phyloP scores from a whole-genome alignment of 805 yeast genomes.

The Starmera amethionina region DNA sequence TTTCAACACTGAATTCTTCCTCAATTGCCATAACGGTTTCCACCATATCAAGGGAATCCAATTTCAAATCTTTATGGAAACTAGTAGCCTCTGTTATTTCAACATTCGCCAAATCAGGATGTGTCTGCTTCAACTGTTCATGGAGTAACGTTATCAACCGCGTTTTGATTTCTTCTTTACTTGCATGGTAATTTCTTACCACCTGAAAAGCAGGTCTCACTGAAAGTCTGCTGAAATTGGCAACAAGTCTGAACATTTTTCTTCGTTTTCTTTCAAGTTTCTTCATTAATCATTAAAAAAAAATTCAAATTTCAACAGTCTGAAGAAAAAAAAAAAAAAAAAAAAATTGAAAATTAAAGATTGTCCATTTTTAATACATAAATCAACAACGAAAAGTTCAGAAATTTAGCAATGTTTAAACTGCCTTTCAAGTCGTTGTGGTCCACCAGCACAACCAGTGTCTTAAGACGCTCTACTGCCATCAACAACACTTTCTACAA shows the following conservation, averaged over 20 bases:
- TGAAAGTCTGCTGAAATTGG: no score
- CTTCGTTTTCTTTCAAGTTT: no score
- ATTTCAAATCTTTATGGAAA: constrained; percentile 55
- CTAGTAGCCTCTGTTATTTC: constrained; percentile 32
- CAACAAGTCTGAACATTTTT: no score
- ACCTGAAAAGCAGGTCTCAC: no score
- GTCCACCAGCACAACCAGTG: not conserved
- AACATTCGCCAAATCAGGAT: constrained; percentile 16
- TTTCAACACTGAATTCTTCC: constrained; percentile 53
- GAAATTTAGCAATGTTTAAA: not conserved
- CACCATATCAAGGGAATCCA: constrained; percentile 64
- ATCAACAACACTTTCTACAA: not conserved
- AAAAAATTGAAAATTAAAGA: no score
- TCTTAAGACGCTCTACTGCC: not conserved
- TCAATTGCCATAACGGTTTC: constrained; percentile 69
- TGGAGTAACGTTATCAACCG: constrained; percentile 20
- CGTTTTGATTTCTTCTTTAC: not conserved
- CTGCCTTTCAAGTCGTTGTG: not conserved
- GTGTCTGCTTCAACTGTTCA: constrained; percentile 48
- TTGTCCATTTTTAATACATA: not conserved
- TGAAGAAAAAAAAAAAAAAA: no score
- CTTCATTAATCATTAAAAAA: no score
- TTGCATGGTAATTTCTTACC: not conserved
- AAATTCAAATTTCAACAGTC: no score
- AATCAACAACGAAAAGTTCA: not conserved